Evolutionary conservation across 306 rosid species (phyloP), one percentile per base, ranked within the genome.

Genomic region (Cicer pinnatifidum): DNA sequence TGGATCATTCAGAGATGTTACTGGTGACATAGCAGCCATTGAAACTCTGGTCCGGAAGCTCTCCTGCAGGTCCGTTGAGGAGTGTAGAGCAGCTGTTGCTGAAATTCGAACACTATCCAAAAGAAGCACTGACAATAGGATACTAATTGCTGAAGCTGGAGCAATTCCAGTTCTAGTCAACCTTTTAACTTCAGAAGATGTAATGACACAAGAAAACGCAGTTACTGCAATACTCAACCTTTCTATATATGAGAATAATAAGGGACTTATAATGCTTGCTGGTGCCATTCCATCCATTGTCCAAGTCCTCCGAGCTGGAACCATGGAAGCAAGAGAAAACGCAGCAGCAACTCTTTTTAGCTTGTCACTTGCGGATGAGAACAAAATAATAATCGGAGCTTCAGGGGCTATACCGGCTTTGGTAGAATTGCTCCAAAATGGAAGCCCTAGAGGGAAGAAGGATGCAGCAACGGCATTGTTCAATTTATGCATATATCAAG

Each of bases 301-400:
- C 59, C 97, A 89, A 85, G 94, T 95, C 71, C 93, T 91, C 23
- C 84, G 97, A 75, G 82, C 93, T 15, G 97, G 99, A 76, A 89
- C 88, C 87, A 89, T 88, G 93, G 97, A 91, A 84, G 97, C 96
- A 0, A 88, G 90, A 80, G 99, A 95, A 78, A 95, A 95, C 8
- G 92, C 97, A 11, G 97, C 99, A 7, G 99, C 97, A 13, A 95
- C 99, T 35, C 89, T 95, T 53, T 91, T 91, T 47, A 95, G 99
- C 83, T 68, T 95, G 86, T 90, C 99, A 11, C 93, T 95, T 81
- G 97, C 93, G 0, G 99, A 91, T 67, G 99, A 95, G 87, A 95
- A 91, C 88, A 87, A 90, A 72, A 95, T 91, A 71, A 90, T 95
- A 56, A 91, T 95, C 8, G 99, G 99, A 11, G 97, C 97, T 52